Percentiles rank a stretch among this genome's conserved stretches.
Conservation (phyloP, 108 stramenopile genomes). For the Seminavis robusta region DNA sequence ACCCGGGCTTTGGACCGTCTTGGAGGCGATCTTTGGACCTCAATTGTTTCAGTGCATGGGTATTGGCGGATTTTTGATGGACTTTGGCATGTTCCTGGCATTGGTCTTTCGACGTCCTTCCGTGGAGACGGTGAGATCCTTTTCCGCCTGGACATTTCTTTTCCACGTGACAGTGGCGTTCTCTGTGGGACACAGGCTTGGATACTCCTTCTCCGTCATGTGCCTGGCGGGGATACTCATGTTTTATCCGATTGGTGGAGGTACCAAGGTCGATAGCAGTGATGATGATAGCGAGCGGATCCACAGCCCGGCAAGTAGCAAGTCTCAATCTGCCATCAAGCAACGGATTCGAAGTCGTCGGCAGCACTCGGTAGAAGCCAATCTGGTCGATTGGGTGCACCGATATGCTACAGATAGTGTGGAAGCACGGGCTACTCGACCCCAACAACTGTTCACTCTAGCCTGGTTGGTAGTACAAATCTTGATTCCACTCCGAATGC, state of each 20-base stretch:
- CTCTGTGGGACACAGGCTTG: neutral
- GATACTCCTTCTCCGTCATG: neutral
- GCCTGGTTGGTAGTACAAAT: neutral
- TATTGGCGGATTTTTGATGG: neutral
- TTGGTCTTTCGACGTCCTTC: neutral
- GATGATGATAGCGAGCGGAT: too few relatives aligned
- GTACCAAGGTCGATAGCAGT: neutral
- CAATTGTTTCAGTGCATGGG: neutral
- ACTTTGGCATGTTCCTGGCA: neutral
- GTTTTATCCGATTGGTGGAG: neutral
- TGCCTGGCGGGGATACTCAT: neutral
- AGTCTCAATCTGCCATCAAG: too few relatives aligned
- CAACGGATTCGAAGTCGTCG: too few relatives aligned
- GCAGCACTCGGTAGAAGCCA: too few relatives aligned
- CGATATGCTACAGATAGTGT: neutral
- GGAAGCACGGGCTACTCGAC: neutral
- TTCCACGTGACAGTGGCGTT: neutral
- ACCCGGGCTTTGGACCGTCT: neutral
- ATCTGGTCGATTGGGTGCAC: neutral
- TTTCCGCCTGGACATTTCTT: neutral
- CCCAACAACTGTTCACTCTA: neutral
- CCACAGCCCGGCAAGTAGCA: too few relatives aligned
- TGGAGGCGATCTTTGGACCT: neutral
- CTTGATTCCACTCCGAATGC: neutral
- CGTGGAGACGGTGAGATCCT: neutral